A percentile compares a stretch with the other conserved stretches of the same genome.
These are phyloP conservation scores for Hymenoscyphus repandus DNA, from an alignment of 2,329 filamentous ascomycete species.

Conservation along the genomic window DNA sequence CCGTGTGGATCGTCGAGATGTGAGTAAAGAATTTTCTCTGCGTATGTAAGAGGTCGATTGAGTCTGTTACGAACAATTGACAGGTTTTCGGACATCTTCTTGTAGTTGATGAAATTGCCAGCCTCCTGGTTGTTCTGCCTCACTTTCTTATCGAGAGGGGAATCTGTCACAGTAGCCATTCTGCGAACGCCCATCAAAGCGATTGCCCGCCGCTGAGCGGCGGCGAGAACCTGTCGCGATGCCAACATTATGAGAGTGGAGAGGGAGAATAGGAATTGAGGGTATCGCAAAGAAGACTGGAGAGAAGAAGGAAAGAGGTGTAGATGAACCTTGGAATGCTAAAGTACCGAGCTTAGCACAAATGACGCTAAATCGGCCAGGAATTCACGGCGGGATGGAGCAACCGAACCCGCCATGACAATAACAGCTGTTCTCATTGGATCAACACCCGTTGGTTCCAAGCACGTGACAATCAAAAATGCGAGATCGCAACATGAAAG, in stretches of 20 bases:
- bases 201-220: constrained; percentile 56
- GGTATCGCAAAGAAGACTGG: constrained; percentile 8
- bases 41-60: constrained; percentile 88
- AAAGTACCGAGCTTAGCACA: constrained; percentile 7
- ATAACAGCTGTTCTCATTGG: no score
- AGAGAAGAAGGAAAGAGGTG: constrained; percentile 10
- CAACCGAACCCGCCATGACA: no score
- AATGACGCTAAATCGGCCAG: background rate
- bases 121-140: constrained; percentile 97
- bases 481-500: background rate
- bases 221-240: constrained; percentile 64
- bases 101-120: constrained; percentile 98
- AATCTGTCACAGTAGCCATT: constrained; percentile 83
- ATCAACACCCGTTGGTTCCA: no score
- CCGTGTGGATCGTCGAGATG: constrained; percentile 95
- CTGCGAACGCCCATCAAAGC: constrained; percentile 59
- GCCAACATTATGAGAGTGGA: constrained; percentile 55
- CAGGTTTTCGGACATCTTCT: constrained; percentile 99
- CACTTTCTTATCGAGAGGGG: constrained; percentile 89
- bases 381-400: no score
- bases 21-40: constrained; percentile 99
- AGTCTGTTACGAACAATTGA: constrained; percentile 82
- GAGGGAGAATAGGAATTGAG: constrained; percentile 13
- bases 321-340: background rate
- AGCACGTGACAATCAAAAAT: background rate